Evolutionary conservation across 192 early-diverging fungal species (phyloP), one percentile per base, ranked within the genome.

Genomic region (Rhizophagus clarus): DNA sequence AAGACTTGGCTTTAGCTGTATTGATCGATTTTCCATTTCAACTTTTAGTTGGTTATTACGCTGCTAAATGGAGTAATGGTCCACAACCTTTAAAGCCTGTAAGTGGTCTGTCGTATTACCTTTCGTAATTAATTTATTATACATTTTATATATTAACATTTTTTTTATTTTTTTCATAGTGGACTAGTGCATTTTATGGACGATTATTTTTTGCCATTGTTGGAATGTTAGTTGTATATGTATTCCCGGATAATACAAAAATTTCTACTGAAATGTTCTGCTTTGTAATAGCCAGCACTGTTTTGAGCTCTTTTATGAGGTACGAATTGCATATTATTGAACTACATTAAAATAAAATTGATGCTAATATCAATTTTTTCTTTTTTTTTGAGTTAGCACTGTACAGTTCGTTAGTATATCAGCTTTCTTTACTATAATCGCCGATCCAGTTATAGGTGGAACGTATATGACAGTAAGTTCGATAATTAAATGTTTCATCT

Each of bases 11-110:
- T 2, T 83, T 97, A 60, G 90, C 96, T 0, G 96, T 96, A 9
- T 84, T 99, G 80, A 92, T 98, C 24, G 98, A 99, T 82, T 99
- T 99, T 71, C 98, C 98, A 1, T 89, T 97, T 70, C 96, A 99
- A 84, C 92, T 99, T 61, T 85, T 98, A 76, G 97, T 99, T 89
- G 98, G 98, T 17, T 98, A 98, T 84, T 97, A 96, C 84, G 97
- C 97, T 0, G 98, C 96, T 20, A 94, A 93, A 72, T 99, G 97
- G 98, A 97, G 95, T 69, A 91, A 87, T 78, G 98, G 98, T 7
- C 82, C 85, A 10, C 87, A 92, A 61, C 96, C 97, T 6, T 84
- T 98, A 78, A 91, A 87, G 32, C 96, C 97, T 56, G 93, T 94
- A 84, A 80, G 86, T 83, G 61, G 49, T 63, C n/a, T n/a, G n/a